Conservation (phyloP, 805 yeast genomes). For the Candida nemodendra region DNA sequence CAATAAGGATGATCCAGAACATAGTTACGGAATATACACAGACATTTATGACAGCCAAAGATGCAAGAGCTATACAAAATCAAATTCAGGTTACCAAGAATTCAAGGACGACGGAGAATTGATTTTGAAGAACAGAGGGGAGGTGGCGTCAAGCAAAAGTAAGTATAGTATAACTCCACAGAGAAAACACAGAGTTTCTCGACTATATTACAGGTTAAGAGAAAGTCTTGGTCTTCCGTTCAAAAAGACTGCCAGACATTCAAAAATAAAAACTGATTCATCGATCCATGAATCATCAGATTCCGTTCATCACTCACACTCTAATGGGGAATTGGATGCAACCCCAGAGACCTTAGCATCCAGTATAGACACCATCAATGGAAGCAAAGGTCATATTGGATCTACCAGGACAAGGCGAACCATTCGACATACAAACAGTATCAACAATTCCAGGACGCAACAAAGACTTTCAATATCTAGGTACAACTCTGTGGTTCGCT, state of each 20-base stretch:
- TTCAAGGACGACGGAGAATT: neutral
- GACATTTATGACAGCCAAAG: neutral
- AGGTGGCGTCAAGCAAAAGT: neutral
- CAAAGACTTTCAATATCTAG: constrained; percentile 13
- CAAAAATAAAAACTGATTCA: too few species aligned
- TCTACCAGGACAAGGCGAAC: too few species aligned
- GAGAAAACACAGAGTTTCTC: constrained; percentile 17
- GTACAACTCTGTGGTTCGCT: constrained; percentile 17
- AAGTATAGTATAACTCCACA: too few species aligned
- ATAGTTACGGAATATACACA: too few species aligned
- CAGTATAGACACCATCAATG: too few species aligned
- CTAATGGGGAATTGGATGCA: too few species aligned
- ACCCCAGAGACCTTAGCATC: too few species aligned
- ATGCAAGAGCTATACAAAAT: neutral
- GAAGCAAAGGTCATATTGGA: too few species aligned
- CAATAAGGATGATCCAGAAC: neutral
- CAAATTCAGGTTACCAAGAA: neutral
- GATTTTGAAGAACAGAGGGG: neutral
- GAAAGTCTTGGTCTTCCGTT: constrained; percentile 15
- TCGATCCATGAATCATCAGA: too few species aligned
- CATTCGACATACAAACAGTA: too few species aligned
- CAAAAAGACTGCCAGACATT: constrained; percentile 9
- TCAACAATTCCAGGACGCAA: neutral
- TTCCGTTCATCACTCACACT: too few species aligned
- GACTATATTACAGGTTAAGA: constrained; percentile 16